These are phyloP conservation scores for Cardamine resedifolia DNA, from an alignment of 345 rosid genomes.

Conservation along the genomic window DNA sequence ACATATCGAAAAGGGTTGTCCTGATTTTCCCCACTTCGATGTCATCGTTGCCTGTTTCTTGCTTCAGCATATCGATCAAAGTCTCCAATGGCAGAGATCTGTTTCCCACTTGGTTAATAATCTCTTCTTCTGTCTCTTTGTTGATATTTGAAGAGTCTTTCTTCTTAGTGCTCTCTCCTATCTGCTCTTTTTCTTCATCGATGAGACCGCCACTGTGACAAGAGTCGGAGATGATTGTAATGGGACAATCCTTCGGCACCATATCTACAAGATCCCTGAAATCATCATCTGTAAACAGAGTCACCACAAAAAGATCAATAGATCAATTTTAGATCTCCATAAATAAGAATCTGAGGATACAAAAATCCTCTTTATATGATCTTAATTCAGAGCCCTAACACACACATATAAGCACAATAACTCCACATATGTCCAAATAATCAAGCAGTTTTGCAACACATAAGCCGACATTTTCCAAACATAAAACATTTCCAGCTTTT, in stretches of 20 bases:
- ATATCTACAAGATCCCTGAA: constrained; percentile 82
- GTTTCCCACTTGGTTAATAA: constrained; percentile 30
- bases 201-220: constrained; percentile 95
- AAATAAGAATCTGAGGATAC: neutral
- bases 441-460: neutral
- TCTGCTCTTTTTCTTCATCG: constrained; percentile 89
- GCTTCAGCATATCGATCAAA: constrained; percentile 73
- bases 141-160: constrained; percentile 40
- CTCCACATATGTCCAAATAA: neutral
- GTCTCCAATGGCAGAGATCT: constrained; percentile 77
- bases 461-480: neutral
- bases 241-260: constrained; percentile 58
- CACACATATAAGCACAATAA: neutral
- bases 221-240: constrained; percentile 84
- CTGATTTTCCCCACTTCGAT: constrained; percentile 84
- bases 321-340: neutral
- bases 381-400: neutral
- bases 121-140: constrained; percentile 37
- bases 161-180: constrained; percentile 79
- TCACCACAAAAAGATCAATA: neutral
- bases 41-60: constrained; percentile 85
- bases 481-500: neutral
- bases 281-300: constrained; percentile 70
- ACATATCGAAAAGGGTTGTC: constrained; percentile 77
- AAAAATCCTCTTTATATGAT: neutral